Evolutionary conservation across 371 early-diverging fungal species (phyloP).

Genomic region (Batrachochytrium dendrobatidis): DNA sequence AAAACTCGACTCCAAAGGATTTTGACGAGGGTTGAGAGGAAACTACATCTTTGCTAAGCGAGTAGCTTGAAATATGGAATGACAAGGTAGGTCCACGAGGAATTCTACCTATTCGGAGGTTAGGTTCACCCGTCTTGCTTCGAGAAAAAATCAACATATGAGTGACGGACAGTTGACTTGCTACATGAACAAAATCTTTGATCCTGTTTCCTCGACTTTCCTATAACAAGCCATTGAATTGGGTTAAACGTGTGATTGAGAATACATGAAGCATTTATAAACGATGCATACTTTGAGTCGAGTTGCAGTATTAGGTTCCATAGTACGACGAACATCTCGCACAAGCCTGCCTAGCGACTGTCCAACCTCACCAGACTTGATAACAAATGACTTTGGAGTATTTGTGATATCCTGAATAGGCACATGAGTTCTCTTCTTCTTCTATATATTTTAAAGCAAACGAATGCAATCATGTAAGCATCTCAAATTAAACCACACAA

Average conservation of each 20-base stretch:
- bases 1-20: constrained; percentile 68
- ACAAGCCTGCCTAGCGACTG: constrained; percentile 67
- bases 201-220: constrained; percentile 88
- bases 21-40: constrained; percentile 73
- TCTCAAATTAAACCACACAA: no score
- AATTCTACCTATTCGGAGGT: constrained; percentile 75
- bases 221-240: constrained; percentile 11
- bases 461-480: no score
- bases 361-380: constrained; percentile 79
- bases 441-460: no score
- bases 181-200: constrained; percentile 86
- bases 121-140: constrained; percentile 60
- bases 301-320: constrained; percentile 90
- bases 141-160: constrained; percentile 85
- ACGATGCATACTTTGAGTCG: constrained; percentile 50
- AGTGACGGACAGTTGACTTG: constrained; percentile 78
- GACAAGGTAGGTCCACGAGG: constrained; percentile 93
- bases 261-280: background rate
- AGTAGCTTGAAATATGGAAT: constrained; percentile 80
- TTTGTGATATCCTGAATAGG: constrained; percentile 35
- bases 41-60: constrained; percentile 76
- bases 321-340: constrained; percentile 72
- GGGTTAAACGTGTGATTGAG: constrained; percentile 18
- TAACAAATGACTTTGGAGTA: constrained; percentile 86
- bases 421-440: constrained; percentile 52